Percentiles rank a stretch among this genome's conserved stretches.
Evolutionary conservation across 169 alveolate genomes (phyloP).

Genomic region (Miamiensis avidus): DNA sequence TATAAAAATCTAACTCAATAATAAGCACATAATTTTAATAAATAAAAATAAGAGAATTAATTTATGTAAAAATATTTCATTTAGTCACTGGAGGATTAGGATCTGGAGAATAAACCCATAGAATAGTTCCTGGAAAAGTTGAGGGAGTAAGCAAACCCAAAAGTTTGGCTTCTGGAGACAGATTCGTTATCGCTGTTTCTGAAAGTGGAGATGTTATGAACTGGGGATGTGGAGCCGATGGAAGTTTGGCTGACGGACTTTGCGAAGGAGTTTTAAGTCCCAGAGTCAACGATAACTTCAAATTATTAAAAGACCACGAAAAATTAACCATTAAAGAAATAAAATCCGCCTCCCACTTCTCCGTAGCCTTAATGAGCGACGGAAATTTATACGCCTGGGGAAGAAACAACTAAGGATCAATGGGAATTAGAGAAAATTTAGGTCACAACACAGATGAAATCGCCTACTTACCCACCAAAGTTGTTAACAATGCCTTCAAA

Average conservation of each 20-base stretch:
- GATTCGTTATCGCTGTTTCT: conserved; percentile 26
- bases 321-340: conserved; percentile 28
- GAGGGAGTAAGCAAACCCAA: not conserved
- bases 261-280: conserved; percentile 26
- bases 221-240: conserved; percentile 44
- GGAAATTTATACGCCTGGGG: conserved; percentile 80
- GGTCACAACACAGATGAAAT: conserved; percentile 40
- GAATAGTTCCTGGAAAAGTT: conserved; percentile 12
- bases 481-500: conserved; percentile 16
- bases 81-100: conserved; percentile 21
- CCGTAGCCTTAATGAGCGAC: conserved; percentile 64
- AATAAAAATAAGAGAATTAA: not conserved
- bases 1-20: too few relatives aligned
- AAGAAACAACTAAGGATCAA: conserved; percentile 59
- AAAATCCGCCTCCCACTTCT: conserved; percentile 65
- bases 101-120: conserved; percentile 9
- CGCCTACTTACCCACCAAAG: conserved; percentile 37
- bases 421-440: conserved; percentile 42
- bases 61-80: not conserved
- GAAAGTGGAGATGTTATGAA: conserved; percentile 26
- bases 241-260: conserved; percentile 42
- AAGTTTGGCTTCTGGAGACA: conserved; percentile 20
- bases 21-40: too few relatives aligned
- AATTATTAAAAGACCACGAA: conserved; percentile 22
- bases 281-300: conserved; percentile 28